Evolutionary conservation across 441 rosid genomes (phyloP).

Genomic region (Flueggea neowawraea): DNA sequence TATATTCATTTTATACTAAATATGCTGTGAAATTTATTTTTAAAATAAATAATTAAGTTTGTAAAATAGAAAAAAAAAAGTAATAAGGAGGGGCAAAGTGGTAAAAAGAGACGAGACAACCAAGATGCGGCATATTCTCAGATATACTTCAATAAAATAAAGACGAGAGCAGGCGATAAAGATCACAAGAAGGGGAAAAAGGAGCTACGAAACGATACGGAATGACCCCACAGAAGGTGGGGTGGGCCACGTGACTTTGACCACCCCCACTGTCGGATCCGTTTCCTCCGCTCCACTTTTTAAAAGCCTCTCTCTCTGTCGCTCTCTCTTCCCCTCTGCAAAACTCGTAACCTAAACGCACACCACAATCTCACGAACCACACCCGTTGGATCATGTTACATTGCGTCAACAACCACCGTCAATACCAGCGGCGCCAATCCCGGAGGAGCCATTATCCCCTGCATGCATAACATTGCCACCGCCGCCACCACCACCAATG

Average conservation of each 20-base stretch:
- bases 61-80: no score
- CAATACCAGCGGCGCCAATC: conserved; percentile 13
- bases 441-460: conserved; percentile 20
- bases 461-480: conserved; percentile 27
- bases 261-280: conserved; percentile 53
- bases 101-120: no score
- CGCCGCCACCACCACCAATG: conserved; percentile 4
- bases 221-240: no score
- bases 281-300: conserved; percentile 39
- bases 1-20: no score
- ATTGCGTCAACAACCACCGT: conserved; percentile 25
- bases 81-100: no score
- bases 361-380: not conserved
- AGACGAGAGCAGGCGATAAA: no score
- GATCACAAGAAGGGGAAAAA: no score
- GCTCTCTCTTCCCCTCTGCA: not conserved
- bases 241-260: conserved; percentile 6
- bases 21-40: no score
- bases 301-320: not conserved
- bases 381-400: conserved; percentile 34
- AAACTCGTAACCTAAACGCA: not conserved
- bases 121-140: no score
- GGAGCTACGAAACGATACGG: no score
- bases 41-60: no score
- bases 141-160: no score